A percentile compares a stretch with the other conserved stretches of the same genome.
phyloP scores from a whole-genome alignment of 2,329 filamentous ascomycete genomes.

The Claviceps africana region DNA sequence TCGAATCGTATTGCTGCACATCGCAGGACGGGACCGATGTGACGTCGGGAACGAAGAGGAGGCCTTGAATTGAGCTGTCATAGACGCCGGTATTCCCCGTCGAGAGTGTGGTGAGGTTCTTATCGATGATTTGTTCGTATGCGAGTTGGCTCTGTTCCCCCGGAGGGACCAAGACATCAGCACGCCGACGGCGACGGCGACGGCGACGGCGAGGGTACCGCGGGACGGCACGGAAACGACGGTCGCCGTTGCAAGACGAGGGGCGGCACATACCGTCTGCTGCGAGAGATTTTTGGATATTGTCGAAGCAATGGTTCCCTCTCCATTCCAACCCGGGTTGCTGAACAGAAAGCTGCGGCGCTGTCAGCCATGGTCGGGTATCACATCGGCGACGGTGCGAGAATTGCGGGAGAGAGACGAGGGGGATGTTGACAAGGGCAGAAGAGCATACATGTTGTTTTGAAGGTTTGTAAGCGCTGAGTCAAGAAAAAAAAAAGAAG shows the following conservation, averaged over 20 bases:
- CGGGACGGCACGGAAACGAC: neutral
- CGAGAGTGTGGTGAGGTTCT: constrained; percentile 64
- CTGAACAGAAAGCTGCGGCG: constrained; percentile 40
- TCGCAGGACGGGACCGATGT: constrained; percentile 44
- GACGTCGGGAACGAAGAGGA: constrained; percentile 75
- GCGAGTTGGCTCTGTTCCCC: constrained; percentile 30
- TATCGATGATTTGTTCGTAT: constrained; percentile 35
- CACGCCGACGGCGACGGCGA: too few species aligned
- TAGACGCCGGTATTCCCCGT: constrained; percentile 46
- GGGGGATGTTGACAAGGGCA: neutral
- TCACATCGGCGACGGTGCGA: neutral
- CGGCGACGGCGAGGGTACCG: neutral
- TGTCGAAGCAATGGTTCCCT: constrained; percentile 35
- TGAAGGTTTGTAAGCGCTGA: constrained; percentile 34
- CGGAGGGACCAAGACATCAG: neutral
- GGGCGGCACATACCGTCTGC: constrained; percentile 31
- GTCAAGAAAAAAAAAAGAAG: too few species aligned
- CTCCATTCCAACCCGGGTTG: constrained; percentile 41
- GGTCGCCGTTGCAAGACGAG: neutral
- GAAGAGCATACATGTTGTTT: constrained; percentile 33
- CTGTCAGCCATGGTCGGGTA: constrained; percentile 3
- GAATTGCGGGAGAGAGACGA: neutral
- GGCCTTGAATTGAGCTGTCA: constrained; percentile 54
- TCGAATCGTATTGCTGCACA: constrained; percentile 45
- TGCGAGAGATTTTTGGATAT: constrained; percentile 44